Evolutionary conservation across 768 basidiomycete genomes (phyloP).

Genomic region (Hortiboletus campestris): DNA sequence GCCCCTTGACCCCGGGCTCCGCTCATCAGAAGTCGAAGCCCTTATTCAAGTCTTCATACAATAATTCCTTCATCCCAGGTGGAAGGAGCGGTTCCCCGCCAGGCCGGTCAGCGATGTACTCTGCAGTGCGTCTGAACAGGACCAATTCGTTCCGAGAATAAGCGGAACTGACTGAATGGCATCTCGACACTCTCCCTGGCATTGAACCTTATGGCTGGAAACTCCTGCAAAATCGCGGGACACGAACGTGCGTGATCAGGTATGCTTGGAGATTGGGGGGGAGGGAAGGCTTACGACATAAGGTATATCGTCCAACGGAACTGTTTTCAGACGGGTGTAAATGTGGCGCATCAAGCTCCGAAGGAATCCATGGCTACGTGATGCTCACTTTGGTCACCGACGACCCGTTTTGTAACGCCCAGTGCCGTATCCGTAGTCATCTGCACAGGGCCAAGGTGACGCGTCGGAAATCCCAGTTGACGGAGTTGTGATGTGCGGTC

Average conservation of each 20-base stretch:
- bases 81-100: constrained; percentile 73
- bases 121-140: constrained; percentile 27
- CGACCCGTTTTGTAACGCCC: constrained; percentile 83
- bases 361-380: neutral
- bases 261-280: neutral
- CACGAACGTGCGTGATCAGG: neutral
- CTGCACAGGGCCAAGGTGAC: constrained; percentile 84
- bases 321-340: constrained; percentile 26
- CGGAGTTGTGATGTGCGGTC: constrained; percentile 91
- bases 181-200: constrained; percentile 91
- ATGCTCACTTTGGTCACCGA: constrained; percentile 63
- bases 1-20: too few relatives aligned
- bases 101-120: constrained; percentile 46
- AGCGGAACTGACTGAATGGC: constrained; percentile 78
- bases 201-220: constrained; percentile 88
- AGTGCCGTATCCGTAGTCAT: constrained; percentile 99
- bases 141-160: neutral
- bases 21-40: constrained; percentile 57
- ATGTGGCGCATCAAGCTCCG: neutral
- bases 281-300: constrained; percentile 52
- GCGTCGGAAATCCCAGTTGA: constrained; percentile 77
- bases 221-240: constrained; percentile 53
- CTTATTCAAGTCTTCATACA: constrained; percentile 84
- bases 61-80: constrained; percentile 83
- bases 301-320: constrained; percentile 67